phyloP scores from a whole-genome alignment of 345 rosid genomes.

The Lenwebbia sp. region DNA sequence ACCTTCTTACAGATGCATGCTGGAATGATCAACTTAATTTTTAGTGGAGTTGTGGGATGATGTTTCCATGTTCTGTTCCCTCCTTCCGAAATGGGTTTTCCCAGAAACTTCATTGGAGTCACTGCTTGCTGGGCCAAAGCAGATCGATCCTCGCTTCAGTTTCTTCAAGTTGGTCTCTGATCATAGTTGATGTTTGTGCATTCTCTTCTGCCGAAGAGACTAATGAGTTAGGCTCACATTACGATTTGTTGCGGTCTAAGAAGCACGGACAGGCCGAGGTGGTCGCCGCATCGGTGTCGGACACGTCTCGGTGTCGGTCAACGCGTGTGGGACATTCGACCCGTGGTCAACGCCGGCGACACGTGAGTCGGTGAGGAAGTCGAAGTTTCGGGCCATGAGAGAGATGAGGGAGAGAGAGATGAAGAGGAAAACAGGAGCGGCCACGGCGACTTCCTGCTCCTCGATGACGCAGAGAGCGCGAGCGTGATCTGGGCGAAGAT shows the following conservation, averaged over 20 bases:
- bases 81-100: background rate
- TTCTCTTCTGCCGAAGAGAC: background rate
- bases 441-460: too few species aligned
- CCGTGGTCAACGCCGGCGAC: too few species aligned
- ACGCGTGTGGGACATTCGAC: too few species aligned
- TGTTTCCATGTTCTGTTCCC: background rate
- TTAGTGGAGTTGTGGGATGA: background rate
- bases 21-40: background rate
- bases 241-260: background rate
- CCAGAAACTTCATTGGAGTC: background rate
- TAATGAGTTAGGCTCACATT: background rate
- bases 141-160: background rate
- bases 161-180: background rate
- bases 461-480: too few species aligned
- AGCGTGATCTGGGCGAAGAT: too few species aligned
- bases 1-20: background rate
- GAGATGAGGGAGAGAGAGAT: too few species aligned
- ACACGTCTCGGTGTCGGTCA: too few species aligned
- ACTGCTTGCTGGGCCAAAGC: background rate
- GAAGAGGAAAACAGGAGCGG: too few species aligned
- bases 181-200: background rate
- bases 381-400: too few species aligned
- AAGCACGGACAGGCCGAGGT: too few species aligned
- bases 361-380: too few species aligned
- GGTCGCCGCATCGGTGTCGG: too few species aligned